Evolutionary conservation across 2,329 filamentous ascomycete genomes (phyloP).

Genomic region (Penicillium sp.): DNA sequence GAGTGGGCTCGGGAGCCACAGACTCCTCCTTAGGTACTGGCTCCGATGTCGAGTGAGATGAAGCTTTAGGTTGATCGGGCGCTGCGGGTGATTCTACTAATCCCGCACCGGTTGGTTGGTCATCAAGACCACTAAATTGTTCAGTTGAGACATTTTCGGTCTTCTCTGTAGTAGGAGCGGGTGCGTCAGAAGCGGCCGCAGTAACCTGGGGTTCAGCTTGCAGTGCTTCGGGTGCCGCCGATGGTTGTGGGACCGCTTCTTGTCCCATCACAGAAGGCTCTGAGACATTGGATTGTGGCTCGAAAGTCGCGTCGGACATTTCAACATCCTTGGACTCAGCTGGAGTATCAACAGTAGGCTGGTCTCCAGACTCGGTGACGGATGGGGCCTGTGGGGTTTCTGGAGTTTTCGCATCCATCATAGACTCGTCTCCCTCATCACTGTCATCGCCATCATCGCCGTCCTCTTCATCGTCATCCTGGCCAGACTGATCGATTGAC

Average conservation of each 20-base stretch:
- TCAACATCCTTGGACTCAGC: constrained; percentile 21
- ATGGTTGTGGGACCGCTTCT: not conserved
- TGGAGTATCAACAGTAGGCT: constrained; percentile 12
- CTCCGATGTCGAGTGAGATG: not conserved
- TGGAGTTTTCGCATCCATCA: constrained; percentile 47
- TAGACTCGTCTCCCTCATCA: constrained; percentile 54
- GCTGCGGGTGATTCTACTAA: not conserved
- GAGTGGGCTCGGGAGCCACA: not conserved
- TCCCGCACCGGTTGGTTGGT: not conserved
- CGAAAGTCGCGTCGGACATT: constrained; percentile 18
- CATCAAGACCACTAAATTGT: not conserved
- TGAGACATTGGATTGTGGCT: constrained; percentile 6
- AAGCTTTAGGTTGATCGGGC: not conserved
- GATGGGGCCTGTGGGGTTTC: constrained; percentile 35
- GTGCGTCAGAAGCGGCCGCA: constrained; percentile 8
- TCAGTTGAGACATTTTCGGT: not conserved
- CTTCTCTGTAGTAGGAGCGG: constrained; percentile 8
- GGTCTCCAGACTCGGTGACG: constrained; percentile 20
- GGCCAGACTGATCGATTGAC: constrained; percentile 45
- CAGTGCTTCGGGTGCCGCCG: not conserved
- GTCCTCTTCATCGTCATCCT: constrained; percentile 50
- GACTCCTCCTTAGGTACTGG: not conserved
- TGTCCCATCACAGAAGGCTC: constrained; percentile 4
- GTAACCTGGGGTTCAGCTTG: constrained; percentile 3
- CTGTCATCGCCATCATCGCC: constrained; percentile 52